Base-by-base conservation (phyloP, 176 grass and related monocot genomes). In the Areca catechu region DNA sequence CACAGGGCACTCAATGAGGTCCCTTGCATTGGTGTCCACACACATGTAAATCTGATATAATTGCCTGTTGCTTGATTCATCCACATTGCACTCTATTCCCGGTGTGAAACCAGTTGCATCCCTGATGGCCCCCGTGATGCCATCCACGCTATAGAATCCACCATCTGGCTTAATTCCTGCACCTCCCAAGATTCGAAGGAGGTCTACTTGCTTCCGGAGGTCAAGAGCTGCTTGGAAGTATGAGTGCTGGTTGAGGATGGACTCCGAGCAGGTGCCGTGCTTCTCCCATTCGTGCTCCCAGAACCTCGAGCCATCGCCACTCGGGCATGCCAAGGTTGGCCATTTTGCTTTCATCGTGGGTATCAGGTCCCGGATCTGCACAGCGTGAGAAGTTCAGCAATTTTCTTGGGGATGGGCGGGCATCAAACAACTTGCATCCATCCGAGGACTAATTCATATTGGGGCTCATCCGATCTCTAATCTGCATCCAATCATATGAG, bases 221-320 rank as follows among this genome's bases (percentile, higher is more conserved):
- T 75, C 9, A 57, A 98, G 81, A 28, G 78, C 83, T 0, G 87
- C 10, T 69, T 80, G 58, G 84, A 98, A 98, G 72, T 98, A 98
- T 57, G 68, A 43, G 68, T 78, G 83, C 87, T 92, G 74, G 54
- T 92, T 60, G 77, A 98, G 75, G 29, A 80, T 3, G 51, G 69
- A 24, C 48, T 62, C 54, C 2, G 93, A 72, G 57, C 93, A 92
- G 52, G 93, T 92, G 75, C 93, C 93, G 67, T 98, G 93, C 74
- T 98, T 98, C 61, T 88, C 78, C 93, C 93, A 92, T 70, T 89
- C 93, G 59, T 98, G 93, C 18, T 50, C 62, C 93, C 93, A 98
- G 80, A 98, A 98, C 0, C 18, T 24, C 27, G 75, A 27, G 0
- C 93, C 93, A 54, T 98, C 93, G 50, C 27, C 65, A 18, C 65